Base-by-base conservation (phyloP, 768 basidiomycete genomes). In the Vishniacozyma victoriae region DNA sequence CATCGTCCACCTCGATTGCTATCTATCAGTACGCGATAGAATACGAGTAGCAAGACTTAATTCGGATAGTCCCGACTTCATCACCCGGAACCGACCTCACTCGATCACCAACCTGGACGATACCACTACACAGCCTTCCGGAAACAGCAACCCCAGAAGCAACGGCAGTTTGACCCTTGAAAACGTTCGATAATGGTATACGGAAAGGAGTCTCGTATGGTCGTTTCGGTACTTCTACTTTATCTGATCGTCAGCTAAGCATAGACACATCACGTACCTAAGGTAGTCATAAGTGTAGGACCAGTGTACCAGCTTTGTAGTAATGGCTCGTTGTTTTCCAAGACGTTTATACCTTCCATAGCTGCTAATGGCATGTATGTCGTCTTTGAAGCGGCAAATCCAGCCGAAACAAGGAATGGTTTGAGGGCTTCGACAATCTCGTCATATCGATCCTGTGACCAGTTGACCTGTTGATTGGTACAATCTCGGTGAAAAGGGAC, bases 141-240 rank as follows among this genome's bases (percentile, higher is more conserved):
- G 84, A 80, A 0, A 96, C 81, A 0, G 82, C 86, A 4, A 80
- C 81, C n/a, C 77, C 78, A 1, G 74, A 74, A 0, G 75, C 72
- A 2, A 85, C 80, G 2, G 86, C 81, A 14, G 83, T 81, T 63
- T 85, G 84, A 3, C 87, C 86, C 71, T 84, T 92, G 78, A 93
- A 97, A 3, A 97, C 87, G 67, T 99, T 97, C 12, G 90, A 86
- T 18, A 97, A 80, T 0, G 95, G 95, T 37, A 96, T 77, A 29
- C 95, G 81, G 19, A 93, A 71, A 0, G 92, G 84, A 0, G 81
- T 77, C 3, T 78, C 76, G 39, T 92, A 82, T 44, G 90, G 84
- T 38, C 92, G 78, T 6, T 74, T 62, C 0, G 92, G 92, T 0
- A 90, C 87, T 50, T 87, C 85, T 35, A 95, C 72, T 50, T 78